These are phyloP conservation scores for Artemisia argyi DNA, from an alignment of 129 eudicot genomes.

Conservation along the genomic window DNA sequence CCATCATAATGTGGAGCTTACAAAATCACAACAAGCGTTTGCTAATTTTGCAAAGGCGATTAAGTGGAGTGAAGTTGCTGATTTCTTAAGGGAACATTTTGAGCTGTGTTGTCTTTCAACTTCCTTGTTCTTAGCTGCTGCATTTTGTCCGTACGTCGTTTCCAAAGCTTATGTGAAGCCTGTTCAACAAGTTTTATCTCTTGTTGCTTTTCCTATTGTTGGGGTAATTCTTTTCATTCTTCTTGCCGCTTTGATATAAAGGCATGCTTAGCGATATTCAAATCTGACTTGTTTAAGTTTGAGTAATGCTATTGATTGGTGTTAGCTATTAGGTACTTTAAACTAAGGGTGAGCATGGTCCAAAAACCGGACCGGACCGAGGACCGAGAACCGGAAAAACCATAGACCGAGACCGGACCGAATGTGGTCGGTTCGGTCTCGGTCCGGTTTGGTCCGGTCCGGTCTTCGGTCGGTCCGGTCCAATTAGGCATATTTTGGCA, in stretches of 20 bases:
- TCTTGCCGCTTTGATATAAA: neutral
- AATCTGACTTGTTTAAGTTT: too few species aligned
- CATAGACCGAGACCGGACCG: too few species aligned
- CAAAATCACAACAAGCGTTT: slow-evolving; percentile 50
- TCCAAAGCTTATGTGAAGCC: slow-evolving; percentile 54
- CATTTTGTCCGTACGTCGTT: slow-evolving; percentile 63
- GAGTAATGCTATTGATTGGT: too few species aligned
- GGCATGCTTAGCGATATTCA: too few species aligned
- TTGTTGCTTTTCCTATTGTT: slow-evolving; percentile 79
- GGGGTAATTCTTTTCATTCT: slow-evolving; percentile 38
- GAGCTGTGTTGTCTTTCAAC: slow-evolving; percentile 72
- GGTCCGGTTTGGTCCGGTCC: too few species aligned
- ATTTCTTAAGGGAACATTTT: slow-evolving; percentile 71
- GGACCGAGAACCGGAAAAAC: too few species aligned
- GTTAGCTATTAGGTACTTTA: too few species aligned
- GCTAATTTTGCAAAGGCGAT: slow-evolving; percentile 55
- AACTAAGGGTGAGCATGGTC: too few species aligned
- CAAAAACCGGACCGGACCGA: too few species aligned
- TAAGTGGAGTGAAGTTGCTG: slow-evolving; percentile 67
- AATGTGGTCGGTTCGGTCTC: too few species aligned
- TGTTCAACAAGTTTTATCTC: slow-evolving; percentile 50
- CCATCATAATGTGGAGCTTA: slow-evolving; percentile 39
- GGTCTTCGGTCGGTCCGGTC: too few species aligned
- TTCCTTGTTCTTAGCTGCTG: slow-evolving; percentile 57
- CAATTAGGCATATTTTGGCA: too few species aligned